These are phyloP conservation scores for Rhodotorula diobovata DNA, from an alignment of 768 basidiomycete species.

Conservation along the genomic window DNA sequence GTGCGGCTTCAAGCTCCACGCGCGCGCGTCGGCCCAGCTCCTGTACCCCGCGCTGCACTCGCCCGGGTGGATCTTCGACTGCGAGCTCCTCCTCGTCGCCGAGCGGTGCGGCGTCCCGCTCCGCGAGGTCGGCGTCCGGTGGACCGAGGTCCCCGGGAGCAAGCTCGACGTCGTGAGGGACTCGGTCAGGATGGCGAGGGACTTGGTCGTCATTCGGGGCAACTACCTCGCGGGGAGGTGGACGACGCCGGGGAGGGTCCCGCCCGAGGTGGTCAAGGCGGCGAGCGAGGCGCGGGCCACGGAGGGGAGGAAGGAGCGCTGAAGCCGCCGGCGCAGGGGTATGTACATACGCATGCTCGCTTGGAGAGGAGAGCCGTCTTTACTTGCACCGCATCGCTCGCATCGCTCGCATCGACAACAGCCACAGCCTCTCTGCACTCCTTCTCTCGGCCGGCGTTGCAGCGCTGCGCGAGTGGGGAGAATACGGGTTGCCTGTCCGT, in stretches of 20 bases:
- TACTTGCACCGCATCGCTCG: not conserved
- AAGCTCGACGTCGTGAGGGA: constrained; percentile 82
- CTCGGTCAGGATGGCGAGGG: constrained; percentile 81
- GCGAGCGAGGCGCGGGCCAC: not conserved
- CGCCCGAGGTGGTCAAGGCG: not conserved
- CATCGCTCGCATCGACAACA: not conserved
- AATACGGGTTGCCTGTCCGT: not conserved
- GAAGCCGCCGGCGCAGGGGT: too few species aligned
- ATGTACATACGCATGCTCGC: not conserved
- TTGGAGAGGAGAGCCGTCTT: too few species aligned
- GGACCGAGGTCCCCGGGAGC: constrained; percentile 91
- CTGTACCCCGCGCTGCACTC: constrained; percentile 82
- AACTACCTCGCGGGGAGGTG: constrained; percentile 78
- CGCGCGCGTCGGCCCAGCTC: constrained; percentile 69
- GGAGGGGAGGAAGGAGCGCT: constrained; percentile 5
- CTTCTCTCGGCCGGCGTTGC: too few species aligned
- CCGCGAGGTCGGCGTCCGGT: constrained; percentile 77
- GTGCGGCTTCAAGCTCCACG: constrained; percentile 95
- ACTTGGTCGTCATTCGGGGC: constrained; percentile 73
- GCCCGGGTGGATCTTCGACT: constrained; percentile 89
- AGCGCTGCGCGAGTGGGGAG: too few species aligned
- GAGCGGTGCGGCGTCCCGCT: constrained; percentile 63
- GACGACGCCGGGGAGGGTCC: constrained; percentile 16
- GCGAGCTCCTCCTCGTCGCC: constrained; percentile 81
- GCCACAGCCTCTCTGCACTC: too few species aligned